Base-by-base conservation (phyloP, 2,329 filamentous ascomycete genomes). In the Penicillium sp. region DNA sequence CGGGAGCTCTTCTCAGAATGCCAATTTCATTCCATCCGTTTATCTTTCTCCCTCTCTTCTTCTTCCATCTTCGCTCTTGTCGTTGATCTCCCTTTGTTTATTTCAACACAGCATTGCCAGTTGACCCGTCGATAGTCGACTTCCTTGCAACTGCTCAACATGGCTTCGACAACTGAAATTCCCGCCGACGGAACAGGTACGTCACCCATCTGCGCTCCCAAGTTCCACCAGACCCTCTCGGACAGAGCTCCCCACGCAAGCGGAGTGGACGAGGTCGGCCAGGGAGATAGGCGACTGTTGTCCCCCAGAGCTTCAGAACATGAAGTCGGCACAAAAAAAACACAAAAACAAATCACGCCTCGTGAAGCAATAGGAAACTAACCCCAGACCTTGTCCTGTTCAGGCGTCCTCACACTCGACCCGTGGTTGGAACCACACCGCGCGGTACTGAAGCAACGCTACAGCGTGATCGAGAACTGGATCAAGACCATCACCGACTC, bases 371-470 rank as follows among this genome's bases (percentile, higher is more conserved):
- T 13, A 13, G 18, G 9, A 7, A 28, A 43, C 35, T 28, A 32
- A 37, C 36, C 26, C 12, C 43, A 38, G 18, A 45, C 28, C 13
- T 9, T 4, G 7, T 33, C 1, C 34, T 29, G 18, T 45, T 28
- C 38, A 95, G 93, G 91, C 59, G 90, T 96, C 45, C 72, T 94
- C 56, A 75, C 87, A 67, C 78, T 97, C 50, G 93, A 98, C 66
- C 89, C 90, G 39, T 97, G 85, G 81, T 82, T 98, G 46, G 80
- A 82, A 45, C 91, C 93, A 4, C 96, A 94, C 76, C 80, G 83
- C 61, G 88, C 85, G 47, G 75, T 84, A 29, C 76, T 98, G 55
- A 84, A 82, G 68, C 79, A 82, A 51, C 83, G 93, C 64, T 96
- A 85, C 70, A 72, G 79, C 49, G 88, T 87, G 65, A 83, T 90